Base-by-base conservation (phyloP, 805 yeast species). In the Brettanomyces bruxellensis region DNA sequence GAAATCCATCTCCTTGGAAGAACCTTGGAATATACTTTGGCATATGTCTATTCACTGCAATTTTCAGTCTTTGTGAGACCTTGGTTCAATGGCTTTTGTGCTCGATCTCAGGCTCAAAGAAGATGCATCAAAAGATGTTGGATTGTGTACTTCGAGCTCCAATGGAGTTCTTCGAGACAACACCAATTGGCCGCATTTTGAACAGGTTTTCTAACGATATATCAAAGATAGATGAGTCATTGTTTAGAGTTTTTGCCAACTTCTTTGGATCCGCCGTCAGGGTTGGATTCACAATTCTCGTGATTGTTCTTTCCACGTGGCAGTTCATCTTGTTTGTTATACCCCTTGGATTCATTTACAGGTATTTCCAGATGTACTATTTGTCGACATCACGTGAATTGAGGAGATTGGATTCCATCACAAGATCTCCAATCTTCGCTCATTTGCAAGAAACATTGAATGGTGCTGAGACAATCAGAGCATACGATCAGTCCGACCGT, bases 131-230 rank as follows among this genome's bases (percentile, higher is more conserved):
- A 49, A 63, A 65, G n/a, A 86, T 88, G 95, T 80, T 88, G 4
- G 64, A 65, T 32, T 52, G 60, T 48, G 90, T 88, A 5, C 64
- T 89, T 49, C 73, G 90, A 52, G 89, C 95, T 0, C 96, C 96
- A 48, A 89, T 88, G 96, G 74, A 86, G 22, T 88, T 89, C 63
- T 88, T 88, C 59, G 96, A 88, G 63, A 86, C 95, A 3, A 88
- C 96, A 0, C 96, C 96, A 44, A 79, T 87, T 50, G 96, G 96
- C 34, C 75, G 96, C 66, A 77, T 88, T 47, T 68, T 87, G 63
- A 88, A 88, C 68, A 72, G 96, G 61, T 88, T 88, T 62, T 85
- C 95, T 3, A 87, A 79, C 60, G 96, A 88, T 69, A 76, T 88
- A 44, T 86, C 84, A 66, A 84, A 85, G 62, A 79, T 89, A 49